These are phyloP conservation scores for Aspergillus neoniger DNA, from an alignment of 2,329 filamentous ascomycete genomes.

Conservation along the genomic window DNA sequence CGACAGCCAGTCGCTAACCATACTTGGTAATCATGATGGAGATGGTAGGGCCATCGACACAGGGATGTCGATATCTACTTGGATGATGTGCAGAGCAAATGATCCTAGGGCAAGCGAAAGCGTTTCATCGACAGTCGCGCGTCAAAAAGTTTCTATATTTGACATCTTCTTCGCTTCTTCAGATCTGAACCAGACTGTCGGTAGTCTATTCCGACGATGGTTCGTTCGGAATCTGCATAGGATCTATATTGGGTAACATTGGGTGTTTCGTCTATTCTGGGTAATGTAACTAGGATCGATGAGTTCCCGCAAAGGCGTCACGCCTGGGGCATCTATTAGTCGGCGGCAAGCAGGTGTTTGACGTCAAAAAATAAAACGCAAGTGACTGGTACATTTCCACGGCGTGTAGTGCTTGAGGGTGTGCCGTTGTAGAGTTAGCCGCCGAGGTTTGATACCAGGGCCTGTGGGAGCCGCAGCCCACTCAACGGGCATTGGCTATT, in stretches of 20 bases:
- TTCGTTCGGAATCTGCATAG: constrained; percentile 24
- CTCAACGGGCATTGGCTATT: constrained; percentile 13
- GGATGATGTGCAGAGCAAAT: constrained; percentile 27
- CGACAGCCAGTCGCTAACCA: constrained; percentile 32
- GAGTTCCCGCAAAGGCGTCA: constrained; percentile 12
- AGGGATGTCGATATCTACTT: constrained; percentile 14
- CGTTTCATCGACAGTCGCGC: constrained; percentile 43
- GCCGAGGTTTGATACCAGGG: constrained; percentile 19
- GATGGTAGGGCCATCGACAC: constrained; percentile 18
- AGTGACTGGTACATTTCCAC: constrained; percentile 8
- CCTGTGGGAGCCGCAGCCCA: constrained; percentile 14
- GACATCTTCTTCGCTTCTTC: constrained; percentile 36
- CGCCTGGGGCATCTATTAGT: constrained; percentile 14
- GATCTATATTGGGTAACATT: constrained; percentile 28
- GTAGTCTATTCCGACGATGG: constrained; percentile 24
- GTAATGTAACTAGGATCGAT: constrained; percentile 23
- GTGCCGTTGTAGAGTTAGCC: constrained; percentile 16
- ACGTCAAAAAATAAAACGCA: constrained; percentile 1
- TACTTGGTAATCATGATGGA: constrained; percentile 30
- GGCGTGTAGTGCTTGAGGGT: constrained; percentile 14
- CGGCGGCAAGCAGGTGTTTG: constrained; percentile 24
- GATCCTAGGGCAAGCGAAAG: constrained; percentile 28
- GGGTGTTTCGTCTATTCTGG: constrained; percentile 31
- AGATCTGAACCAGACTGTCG: constrained; percentile 23
- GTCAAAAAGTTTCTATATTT: constrained; percentile 46